phyloP scores from a whole-genome alignment of 805 yeast genomes.

The Wickerhamiella azyma region DNA sequence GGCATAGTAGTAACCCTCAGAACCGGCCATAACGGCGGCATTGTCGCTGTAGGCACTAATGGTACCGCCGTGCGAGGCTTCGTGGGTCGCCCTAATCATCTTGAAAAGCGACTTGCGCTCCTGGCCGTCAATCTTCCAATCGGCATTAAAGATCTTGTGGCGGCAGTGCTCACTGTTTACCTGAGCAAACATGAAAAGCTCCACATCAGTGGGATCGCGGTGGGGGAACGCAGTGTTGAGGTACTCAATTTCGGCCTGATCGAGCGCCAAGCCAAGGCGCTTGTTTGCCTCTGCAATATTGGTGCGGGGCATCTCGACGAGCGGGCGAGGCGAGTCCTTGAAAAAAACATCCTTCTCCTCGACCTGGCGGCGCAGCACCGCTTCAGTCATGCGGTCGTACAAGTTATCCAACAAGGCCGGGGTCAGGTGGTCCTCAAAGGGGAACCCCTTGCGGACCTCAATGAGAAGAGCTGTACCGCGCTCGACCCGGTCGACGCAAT shows the following conservation, averaged over 20 bases:
- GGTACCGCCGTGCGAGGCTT: slow-evolving; percentile 64
- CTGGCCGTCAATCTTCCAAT: slow-evolving; percentile 87
- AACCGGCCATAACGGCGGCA: slow-evolving; percentile 89
- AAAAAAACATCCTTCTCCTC: slow-evolving; percentile 68
- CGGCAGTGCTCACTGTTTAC: slow-evolving; percentile 99
- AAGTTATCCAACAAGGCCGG: slow-evolving; percentile 56
- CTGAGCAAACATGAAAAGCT: slow-evolving; percentile 97
- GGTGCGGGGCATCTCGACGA: slow-evolving; percentile 42
- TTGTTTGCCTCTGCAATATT: slow-evolving; percentile 65
- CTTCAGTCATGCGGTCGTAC: slow-evolving; percentile 92
- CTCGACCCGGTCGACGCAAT: slow-evolving; percentile 69
- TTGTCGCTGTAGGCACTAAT: slow-evolving; percentile 93
- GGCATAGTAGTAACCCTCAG: slow-evolving; percentile 60
- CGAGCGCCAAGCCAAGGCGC: slow-evolving; percentile 84
- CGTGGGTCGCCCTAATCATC: slow-evolving; percentile 93
- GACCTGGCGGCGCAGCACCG: slow-evolving; percentile 34
- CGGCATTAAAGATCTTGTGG: slow-evolving; percentile 96
- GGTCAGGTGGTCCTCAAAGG: slow-evolving; percentile 41
- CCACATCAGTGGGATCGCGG: slow-evolving; percentile 95
- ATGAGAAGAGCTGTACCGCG: slow-evolving; percentile 73
- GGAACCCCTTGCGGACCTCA: slow-evolving; percentile 57
- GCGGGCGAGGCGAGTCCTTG: slow-evolving; percentile 68
- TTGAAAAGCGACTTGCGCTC: slow-evolving; percentile 66
- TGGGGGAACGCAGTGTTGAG: slow-evolving; percentile 69
- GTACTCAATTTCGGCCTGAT: slow-evolving; percentile 83